Conservation (phyloP, 306 rosid genomes). For the Morella rubra region DNA sequence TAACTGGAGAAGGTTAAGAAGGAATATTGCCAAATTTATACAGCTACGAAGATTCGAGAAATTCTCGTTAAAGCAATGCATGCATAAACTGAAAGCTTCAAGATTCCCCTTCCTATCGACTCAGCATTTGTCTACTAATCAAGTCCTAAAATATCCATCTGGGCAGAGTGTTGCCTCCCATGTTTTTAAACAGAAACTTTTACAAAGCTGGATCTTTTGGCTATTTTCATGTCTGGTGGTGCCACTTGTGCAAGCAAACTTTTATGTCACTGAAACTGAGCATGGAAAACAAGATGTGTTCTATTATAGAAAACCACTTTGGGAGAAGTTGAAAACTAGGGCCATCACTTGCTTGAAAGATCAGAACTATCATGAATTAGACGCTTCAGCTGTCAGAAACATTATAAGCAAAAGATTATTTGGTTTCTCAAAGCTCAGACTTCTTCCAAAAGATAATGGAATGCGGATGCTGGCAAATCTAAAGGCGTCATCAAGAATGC, state of each 20-base stretch:
- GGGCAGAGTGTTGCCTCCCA: slow-evolving; percentile 41
- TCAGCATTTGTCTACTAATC: slow-evolving; percentile 37
- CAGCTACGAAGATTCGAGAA: slow-evolving; percentile 67
- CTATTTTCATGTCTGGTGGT: slow-evolving; percentile 64
- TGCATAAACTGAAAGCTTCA: slow-evolving; percentile 62
- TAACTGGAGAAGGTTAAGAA: slow-evolving; percentile 72
- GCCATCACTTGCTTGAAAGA: slow-evolving; percentile 53
- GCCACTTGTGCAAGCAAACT: slow-evolving; percentile 82
- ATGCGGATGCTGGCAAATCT: slow-evolving; percentile 87
- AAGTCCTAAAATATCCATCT: slow-evolving; percentile 22
- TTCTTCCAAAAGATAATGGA: slow-evolving; percentile 78
- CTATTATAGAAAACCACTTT: slow-evolving; percentile 68
- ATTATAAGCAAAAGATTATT: slow-evolving; percentile 62
- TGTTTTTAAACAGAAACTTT: slow-evolving; percentile 50
- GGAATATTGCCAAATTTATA: slow-evolving; percentile 75
- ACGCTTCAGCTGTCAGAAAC: slow-evolving; percentile 51
- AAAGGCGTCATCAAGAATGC: slow-evolving; percentile 62
- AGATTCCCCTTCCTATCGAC: slow-evolving; percentile 58
- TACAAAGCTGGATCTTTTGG: slow-evolving; percentile 89
- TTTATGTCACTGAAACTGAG: slow-evolving; percentile 82
- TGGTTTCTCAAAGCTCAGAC: slow-evolving; percentile 91
- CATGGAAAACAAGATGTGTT: slow-evolving; percentile 65
- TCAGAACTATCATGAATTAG: slow-evolving; percentile 48
- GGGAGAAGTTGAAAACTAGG: slow-evolving; percentile 65
- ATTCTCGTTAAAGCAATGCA: slow-evolving; percentile 64